phyloP scores from a whole-genome alignment of 257 asterid species.

The Vinca minor region DNA sequence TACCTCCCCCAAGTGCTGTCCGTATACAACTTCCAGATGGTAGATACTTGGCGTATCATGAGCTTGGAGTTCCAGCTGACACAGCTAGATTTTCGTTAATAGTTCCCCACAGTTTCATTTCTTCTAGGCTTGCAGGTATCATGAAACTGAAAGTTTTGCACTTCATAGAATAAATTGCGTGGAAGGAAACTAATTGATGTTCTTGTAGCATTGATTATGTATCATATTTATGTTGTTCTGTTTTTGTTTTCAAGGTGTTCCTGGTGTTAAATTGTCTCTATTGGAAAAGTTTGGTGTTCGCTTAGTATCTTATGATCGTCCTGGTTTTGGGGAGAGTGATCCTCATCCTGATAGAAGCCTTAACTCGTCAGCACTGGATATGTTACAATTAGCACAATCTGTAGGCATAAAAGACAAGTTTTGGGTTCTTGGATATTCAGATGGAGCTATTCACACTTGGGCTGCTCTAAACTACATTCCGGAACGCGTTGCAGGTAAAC shows the following conservation, averaged over 20 bases:
- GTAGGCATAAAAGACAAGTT: constrained; percentile 55
- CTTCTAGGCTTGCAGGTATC: constrained; percentile 74
- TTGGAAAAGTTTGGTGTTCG: constrained; percentile 79
- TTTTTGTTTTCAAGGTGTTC: constrained; percentile 40
- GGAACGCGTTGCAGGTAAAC: constrained; percentile 59
- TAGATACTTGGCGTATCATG: constrained; percentile 66
- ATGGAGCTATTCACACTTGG: constrained; percentile 80
- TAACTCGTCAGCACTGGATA: constrained; percentile 69
- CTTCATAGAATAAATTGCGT: background rate
- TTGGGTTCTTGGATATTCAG: constrained; percentile 76
- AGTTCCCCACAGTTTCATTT: constrained; percentile 58
- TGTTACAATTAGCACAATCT: constrained; percentile 52
- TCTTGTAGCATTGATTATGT: background rate
- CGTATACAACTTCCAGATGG: constrained; percentile 68
- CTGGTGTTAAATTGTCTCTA: constrained; percentile 47
- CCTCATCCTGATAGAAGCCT: constrained; percentile 61
- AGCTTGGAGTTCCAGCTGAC: constrained; percentile 58
- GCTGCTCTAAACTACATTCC: constrained; percentile 76
- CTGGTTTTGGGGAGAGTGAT: constrained; percentile 95
- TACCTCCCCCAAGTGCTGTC: constrained; percentile 67
- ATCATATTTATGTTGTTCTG: background rate
- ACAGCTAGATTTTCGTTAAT: constrained; percentile 57
- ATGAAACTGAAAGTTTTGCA: background rate
- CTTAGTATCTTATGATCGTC: constrained; percentile 70
- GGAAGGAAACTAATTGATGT: background rate